These are phyloP conservation scores for Mucor piriformis DNA, from an alignment of 371 early-diverging fungal species.

Conservation along the genomic window DNA sequence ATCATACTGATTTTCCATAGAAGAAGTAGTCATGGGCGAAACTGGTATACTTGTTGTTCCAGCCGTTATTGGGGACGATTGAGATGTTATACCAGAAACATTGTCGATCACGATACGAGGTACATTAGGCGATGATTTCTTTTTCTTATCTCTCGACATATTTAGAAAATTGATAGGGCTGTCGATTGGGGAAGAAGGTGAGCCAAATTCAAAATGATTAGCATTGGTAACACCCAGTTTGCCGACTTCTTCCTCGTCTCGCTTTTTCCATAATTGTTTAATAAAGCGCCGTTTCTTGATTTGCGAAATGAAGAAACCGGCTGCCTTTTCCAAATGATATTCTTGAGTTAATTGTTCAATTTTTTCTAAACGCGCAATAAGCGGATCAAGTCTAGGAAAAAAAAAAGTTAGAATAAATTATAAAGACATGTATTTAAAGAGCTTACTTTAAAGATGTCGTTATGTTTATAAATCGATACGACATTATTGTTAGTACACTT, in stretches of 20 bases:
- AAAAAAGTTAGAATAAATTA: conserved; percentile 2
- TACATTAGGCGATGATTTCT: conserved; percentile 13
- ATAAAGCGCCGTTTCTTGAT: conserved; percentile 45
- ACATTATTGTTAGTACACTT: conserved; percentile 54
- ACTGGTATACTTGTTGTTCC: conserved; percentile 17
- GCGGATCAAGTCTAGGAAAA: conserved; percentile 30
- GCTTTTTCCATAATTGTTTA: conserved; percentile 45
- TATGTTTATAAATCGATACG: conserved; percentile 55
- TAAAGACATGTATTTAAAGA: neutral
- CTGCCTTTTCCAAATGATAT: conserved; percentile 49
- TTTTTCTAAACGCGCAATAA: conserved; percentile 48
- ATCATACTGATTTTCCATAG: conserved; percentile 19
- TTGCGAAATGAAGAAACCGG: conserved; percentile 47
- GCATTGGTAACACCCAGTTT: conserved; percentile 29
- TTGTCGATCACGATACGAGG: conserved; percentile 47
- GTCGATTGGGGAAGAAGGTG: conserved; percentile 8
- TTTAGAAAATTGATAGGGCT: conserved; percentile 4
- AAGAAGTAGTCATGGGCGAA: conserved; percentile 41
- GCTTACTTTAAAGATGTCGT: conserved; percentile 57
- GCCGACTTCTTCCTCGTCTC: conserved; percentile 45
- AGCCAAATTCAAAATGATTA: conserved; percentile 12
- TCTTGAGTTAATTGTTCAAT: conserved; percentile 42
- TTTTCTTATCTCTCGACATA: conserved; percentile 9
- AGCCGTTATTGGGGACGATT: conserved; percentile 19
- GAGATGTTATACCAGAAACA: conserved; percentile 11